phyloP scores from a whole-genome alignment of 2,329 filamentous ascomycete species.

The Purpureocillium lavendulum region DNA sequence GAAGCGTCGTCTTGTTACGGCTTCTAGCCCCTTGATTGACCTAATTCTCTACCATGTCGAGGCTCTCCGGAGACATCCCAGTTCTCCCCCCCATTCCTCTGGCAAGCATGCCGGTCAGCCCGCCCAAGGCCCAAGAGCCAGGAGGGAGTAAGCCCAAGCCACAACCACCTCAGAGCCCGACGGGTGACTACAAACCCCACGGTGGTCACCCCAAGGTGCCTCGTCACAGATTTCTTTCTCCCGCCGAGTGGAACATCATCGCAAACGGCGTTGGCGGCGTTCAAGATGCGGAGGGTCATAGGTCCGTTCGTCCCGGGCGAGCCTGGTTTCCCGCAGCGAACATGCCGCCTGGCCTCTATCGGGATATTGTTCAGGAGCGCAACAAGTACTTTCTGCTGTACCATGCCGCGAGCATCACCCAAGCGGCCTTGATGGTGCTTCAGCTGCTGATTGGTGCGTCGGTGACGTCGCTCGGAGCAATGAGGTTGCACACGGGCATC shows the following conservation, averaged over 20 bases:
- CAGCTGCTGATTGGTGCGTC: constrained; percentile 41
- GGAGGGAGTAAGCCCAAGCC: background rate
- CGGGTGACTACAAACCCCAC: constrained; percentile 4
- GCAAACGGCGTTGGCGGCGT: constrained; percentile 40
- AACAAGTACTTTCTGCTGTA: constrained; percentile 36
- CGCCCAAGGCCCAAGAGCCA: background rate
- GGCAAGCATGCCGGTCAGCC: background rate
- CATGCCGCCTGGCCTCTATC: constrained; percentile 40
- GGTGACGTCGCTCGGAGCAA: constrained; percentile 40
- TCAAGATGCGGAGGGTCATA: constrained; percentile 33
- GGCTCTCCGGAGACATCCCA: constrained; percentile 3
- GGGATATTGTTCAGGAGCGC: constrained; percentile 35
- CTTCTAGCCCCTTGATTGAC: too few relatives aligned
- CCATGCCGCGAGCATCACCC: constrained; percentile 30
- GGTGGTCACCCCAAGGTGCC: constrained; percentile 10
- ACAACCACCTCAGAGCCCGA: too few relatives aligned
- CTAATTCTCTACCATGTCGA: constrained; percentile 6
- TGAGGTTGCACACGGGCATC: constrained; percentile 25
- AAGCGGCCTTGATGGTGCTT: constrained; percentile 37
- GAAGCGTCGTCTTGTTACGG: too few relatives aligned
- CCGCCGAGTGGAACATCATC: constrained; percentile 36
- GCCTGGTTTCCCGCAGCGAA: constrained; percentile 38
- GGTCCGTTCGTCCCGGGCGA: constrained; percentile 30
- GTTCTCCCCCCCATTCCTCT: constrained; percentile 7
- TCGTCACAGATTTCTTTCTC: constrained; percentile 30